Evolutionary conservation across 164 flowering plant genomes (phyloP).

Genomic region (Cinnamomum micranthum): DNA sequence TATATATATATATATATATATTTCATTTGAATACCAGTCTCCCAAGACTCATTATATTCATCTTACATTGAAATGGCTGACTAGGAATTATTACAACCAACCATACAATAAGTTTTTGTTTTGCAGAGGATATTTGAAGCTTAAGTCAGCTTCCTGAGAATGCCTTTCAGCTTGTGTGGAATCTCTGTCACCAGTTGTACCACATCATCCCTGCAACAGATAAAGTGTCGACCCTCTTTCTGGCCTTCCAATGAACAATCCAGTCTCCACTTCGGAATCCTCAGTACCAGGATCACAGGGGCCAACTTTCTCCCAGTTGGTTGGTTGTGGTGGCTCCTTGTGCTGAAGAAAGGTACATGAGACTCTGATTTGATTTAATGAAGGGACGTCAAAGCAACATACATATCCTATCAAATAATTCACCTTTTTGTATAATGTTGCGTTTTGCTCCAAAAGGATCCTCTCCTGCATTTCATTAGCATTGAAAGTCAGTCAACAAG

Average conservation of each 20-base stretch:
- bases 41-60: background rate
- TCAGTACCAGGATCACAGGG: background rate
- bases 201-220: slow-evolving; percentile 2
- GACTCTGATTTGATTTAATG: background rate
- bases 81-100: background rate
- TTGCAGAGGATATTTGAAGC: background rate
- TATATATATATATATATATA: background rate
- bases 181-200: background rate
- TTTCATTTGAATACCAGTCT: background rate
- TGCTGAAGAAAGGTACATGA: background rate
- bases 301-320: background rate
- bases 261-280: slow-evolving; percentile 18
- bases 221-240: slow-evolving; percentile 6
- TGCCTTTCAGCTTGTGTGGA: background rate
- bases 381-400: background rate
- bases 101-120: background rate
- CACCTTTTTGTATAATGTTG: slow-evolving; percentile 53
- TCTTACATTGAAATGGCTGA: background rate
- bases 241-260: slow-evolving; percentile 23
- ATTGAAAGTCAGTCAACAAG: slow-evolving; percentile 3
- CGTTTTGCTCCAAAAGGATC: slow-evolving; percentile 56
- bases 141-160: background rate
- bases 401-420: background rate
- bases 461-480: slow-evolving; percentile 45
- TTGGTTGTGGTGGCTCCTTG: background rate